A percentile compares a stretch with the other conserved stretches of the same genome.
Evolutionary conservation across 257 asterid genomes (phyloP).

Genomic region (Solanum lycopersicoides): DNA sequence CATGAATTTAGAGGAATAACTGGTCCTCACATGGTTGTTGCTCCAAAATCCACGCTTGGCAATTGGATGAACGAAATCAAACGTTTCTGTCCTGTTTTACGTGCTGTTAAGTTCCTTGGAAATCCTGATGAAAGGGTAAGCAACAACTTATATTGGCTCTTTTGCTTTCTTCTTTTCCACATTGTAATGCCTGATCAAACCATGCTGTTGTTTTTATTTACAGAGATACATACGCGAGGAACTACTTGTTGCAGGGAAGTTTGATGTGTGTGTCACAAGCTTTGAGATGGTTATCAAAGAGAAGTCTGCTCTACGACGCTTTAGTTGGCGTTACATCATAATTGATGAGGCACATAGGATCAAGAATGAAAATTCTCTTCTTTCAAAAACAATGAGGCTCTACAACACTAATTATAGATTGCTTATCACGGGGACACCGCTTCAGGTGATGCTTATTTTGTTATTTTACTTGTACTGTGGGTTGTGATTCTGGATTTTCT

Average conservation of each 20-base stretch:
- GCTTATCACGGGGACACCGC: slow-evolving; percentile 97
- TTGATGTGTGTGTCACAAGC: slow-evolving; percentile 96
- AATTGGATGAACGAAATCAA: slow-evolving; percentile 99
- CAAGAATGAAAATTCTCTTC: slow-evolving; percentile 94
- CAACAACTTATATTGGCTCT: neutral
- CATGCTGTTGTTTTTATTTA: neutral
- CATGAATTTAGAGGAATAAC: slow-evolving; percentile 95
- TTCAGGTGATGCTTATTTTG: slow-evolving; percentile 48
- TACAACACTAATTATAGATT: slow-evolving; percentile 87
- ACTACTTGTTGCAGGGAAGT: slow-evolving; percentile 92
- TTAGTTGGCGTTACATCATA: slow-evolving; percentile 95
- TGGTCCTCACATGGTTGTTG: slow-evolving; percentile 99
- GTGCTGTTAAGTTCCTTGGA: slow-evolving; percentile 95
- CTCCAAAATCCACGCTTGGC: slow-evolving; percentile 98
- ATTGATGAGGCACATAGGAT: slow-evolving; percentile 99
- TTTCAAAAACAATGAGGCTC: slow-evolving; percentile 91
- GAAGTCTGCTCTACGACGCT: slow-evolving; percentile 76
- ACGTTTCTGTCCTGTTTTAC: slow-evolving; percentile 83
- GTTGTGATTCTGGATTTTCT: neutral
- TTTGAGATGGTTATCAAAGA: slow-evolving; percentile 99
- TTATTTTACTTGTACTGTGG: neutral
- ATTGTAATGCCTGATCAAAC: neutral
- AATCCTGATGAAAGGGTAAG: slow-evolving; percentile 97
- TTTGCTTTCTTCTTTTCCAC: neutral
- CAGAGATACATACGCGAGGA: slow-evolving; percentile 91